Conservation (phyloP, 2,329 filamentous ascomycete genomes). For the Calonectria pseudoreteaudii region DNA sequence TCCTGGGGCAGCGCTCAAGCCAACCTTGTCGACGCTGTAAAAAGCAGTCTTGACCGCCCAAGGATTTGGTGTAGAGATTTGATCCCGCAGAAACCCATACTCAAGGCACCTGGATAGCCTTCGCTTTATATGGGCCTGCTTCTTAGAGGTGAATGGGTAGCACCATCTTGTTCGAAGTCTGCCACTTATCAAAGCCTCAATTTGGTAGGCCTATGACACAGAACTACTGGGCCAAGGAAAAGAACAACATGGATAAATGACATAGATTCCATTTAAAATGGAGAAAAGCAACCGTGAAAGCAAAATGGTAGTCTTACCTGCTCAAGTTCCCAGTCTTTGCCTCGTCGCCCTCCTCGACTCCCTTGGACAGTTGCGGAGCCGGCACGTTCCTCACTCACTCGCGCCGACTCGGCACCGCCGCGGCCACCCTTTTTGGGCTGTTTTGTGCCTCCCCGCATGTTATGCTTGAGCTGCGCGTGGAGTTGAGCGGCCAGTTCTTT, state of each 20-base stretch:
- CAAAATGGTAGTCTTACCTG: conserved; percentile 66
- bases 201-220: background rate
- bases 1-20: conserved; percentile 13
- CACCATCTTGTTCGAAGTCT: background rate
- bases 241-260: background rate
- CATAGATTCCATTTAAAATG: background rate
- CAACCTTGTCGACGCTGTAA: conserved; percentile 14
- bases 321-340: conserved; percentile 85
- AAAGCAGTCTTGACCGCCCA: conserved; percentile 4
- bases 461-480: conserved; percentile 74
- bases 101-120: no score
- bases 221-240: background rate
- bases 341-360: conserved; percentile 77
- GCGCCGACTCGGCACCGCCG: conserved; percentile 61
- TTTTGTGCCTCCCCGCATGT: conserved; percentile 65
- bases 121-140: background rate
- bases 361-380: conserved; percentile 71
- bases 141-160: background rate
- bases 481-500: conserved; percentile 85
- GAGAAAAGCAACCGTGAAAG: conserved; percentile 1
- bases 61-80: background rate
- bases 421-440: conserved; percentile 61
- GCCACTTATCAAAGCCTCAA: background rate
- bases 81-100: background rate
- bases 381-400: conserved; percentile 81